Evolutionary conservation across 2,329 filamentous ascomycete genomes (phyloP), one percentile per base, ranked within the genome.

Genomic region (Xylaria sp.): DNA sequence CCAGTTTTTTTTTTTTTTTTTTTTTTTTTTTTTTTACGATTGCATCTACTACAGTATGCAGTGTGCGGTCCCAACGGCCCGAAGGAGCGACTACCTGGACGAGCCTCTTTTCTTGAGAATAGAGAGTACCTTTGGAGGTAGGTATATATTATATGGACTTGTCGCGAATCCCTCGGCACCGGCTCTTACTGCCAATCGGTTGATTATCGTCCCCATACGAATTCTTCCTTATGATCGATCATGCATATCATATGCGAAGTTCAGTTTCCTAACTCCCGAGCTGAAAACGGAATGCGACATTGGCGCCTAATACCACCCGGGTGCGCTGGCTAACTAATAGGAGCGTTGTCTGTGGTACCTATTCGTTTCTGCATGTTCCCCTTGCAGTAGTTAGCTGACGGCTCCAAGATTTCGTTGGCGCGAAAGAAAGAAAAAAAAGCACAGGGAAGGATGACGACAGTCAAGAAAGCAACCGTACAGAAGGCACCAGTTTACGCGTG

Each of bases 281-380:
- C 62, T 68, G 65, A 64, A 68, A 62, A 61, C 23, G 43, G 50
- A 57, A 69, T 65, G 57, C 60, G 39, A 69, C 64, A 52, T 43
- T 63, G 36, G 59, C 45, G 45, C 28, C 55, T 60, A 36, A 50
- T 50, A 23, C 36, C 48, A 45, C 46, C 65, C 25, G n/a, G n/a
- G n/a, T n/a, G n/a, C n/a, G 39, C 39, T 25, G 30, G n/a, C n/a
- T 45, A 46, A n/a, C 32, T 58, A 46, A 46, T 64, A 34, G 13
- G 43, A 55, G 36, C 34, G 43, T 28, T 53, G 55, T 50, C 41
- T 57, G 36, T 48, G 46, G 34, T 28, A 41, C n/a, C 56, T 36
- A 55, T 53, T 32, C 50, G 39, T n/a, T n/a, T 34, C 60, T 63
- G 52, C 46, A 41, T 12, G 46, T 30, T 60, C 46, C 55, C 60